A percentile compares a stretch with the other conserved stretches of the same genome.
These are phyloP conservation scores for Nakazawaea wyomingensis DNA, from an alignment of 805 yeast genomes.

Conservation along the genomic window DNA sequence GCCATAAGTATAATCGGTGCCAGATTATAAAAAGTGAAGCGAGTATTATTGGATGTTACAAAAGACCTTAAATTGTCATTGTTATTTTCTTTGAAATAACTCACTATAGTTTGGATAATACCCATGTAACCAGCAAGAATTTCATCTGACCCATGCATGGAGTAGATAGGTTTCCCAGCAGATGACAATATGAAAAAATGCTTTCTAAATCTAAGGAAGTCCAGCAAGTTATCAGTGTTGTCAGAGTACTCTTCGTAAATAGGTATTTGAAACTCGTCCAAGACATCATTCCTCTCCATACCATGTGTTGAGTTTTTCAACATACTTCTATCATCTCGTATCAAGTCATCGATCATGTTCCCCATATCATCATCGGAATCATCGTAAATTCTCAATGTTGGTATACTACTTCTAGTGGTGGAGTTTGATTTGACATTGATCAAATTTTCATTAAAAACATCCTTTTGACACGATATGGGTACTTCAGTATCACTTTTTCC, in stretches of 20 bases:
- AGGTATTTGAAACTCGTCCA: constrained; percentile 12
- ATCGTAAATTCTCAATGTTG: constrained; percentile 24
- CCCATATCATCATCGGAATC: constrained; percentile 17
- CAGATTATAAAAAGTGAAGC: constrained; percentile 55
- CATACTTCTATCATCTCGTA: constrained; percentile 11
- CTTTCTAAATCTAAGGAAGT: constrained; percentile 38
- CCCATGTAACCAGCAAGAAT: constrained; percentile 70
- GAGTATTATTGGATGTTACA: constrained; percentile 38
- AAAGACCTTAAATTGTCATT: constrained; percentile 43
- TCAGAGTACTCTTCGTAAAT: constrained; percentile 22
- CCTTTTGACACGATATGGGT: neutral
- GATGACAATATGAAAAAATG: constrained; percentile 75
- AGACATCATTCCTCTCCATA: neutral
- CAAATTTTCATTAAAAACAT: neutral
- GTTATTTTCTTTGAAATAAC: constrained; percentile 52
- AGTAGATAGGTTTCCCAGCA: constrained; percentile 87
- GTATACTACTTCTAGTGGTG: constrained; percentile 18
- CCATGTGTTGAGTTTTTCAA: neutral
- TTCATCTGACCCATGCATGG: constrained; percentile 69
- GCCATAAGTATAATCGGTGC: constrained; percentile 74
- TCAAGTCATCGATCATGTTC: constrained; percentile 8
- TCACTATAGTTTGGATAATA: constrained; percentile 70
- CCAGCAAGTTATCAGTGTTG: constrained; percentile 20
- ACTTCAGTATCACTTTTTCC: neutral
- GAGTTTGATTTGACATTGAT: constrained; percentile 2